phyloP scores from a whole-genome alignment of 2,329 filamentous ascomycete species.

The Pseudopithomyces maydicus region DNA sequence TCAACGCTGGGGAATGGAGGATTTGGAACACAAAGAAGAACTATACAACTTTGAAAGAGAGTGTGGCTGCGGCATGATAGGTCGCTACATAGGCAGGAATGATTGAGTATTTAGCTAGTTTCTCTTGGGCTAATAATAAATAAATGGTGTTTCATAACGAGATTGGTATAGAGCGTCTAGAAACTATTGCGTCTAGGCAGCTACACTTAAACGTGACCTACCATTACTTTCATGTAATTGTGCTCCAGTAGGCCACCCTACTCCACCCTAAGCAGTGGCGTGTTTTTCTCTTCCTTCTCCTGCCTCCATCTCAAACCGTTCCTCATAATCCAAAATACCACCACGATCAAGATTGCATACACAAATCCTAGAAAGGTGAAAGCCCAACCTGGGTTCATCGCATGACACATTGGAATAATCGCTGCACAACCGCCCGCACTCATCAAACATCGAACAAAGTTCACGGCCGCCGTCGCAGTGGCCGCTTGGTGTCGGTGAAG shows the following conservation, averaged over 20 bases:
- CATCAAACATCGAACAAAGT: conserved; percentile 45
- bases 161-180: too few relatives aligned
- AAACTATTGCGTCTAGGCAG: neutral
- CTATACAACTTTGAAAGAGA: conserved; percentile 19
- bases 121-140: too few relatives aligned
- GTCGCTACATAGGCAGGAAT: neutral
- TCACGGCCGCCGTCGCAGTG: conserved; percentile 48
- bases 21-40: conserved; percentile 39
- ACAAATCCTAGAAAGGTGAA: conserved; percentile 50
- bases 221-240: neutral
- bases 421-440: conserved; percentile 44
- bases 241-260: neutral
- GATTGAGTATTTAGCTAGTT: too few relatives aligned
- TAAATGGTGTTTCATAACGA: too few relatives aligned
- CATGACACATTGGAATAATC: conserved; percentile 49
- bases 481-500: conserved; percentile 47
- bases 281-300: conserved; percentile 23
- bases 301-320: conserved; percentile 38
- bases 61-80: neutral
- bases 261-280: neutral
- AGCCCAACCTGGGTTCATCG: conserved; percentile 51
- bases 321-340: conserved; percentile 38
- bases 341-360: conserved; percentile 29
- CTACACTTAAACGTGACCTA: neutral
- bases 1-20: conserved; percentile 43